A percentile compares a stretch with the other conserved stretches of the same genome.
Evolutionary conservation across 2,329 filamentous ascomycete genomes (phyloP).

Genomic region (Capronia epimyces): DNA sequence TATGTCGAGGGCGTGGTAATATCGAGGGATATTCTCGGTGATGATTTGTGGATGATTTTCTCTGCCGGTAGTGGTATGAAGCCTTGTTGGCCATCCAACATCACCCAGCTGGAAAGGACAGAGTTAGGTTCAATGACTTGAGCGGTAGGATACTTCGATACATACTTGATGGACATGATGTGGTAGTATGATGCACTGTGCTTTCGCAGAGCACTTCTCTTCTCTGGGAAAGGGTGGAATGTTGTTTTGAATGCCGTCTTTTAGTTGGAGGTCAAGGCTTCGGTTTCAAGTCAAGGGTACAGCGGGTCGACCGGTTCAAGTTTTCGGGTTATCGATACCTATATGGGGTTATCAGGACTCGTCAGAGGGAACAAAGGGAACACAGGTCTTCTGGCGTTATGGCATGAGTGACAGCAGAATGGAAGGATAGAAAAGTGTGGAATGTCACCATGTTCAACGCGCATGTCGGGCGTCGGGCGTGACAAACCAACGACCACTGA

Average conservation of each 20-base stretch:
- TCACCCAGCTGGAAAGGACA: conserved; percentile 67
- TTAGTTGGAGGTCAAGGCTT: neutral
- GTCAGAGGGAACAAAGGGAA: no score
- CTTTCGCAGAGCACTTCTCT: neutral
- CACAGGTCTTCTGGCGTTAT: no score
- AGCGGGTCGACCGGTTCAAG: neutral
- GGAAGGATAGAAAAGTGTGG: no score
- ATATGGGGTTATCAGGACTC: no score
- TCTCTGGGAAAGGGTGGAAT: neutral
- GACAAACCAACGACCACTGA: no score
- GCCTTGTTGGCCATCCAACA: conserved; percentile 67
- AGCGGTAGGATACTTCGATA: neutral
- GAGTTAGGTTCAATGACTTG: neutral
- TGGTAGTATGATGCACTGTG: neutral
- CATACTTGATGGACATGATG: conserved; percentile 5
- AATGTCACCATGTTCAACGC: no score
- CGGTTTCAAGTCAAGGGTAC: neutral
- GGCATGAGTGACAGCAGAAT: no score
- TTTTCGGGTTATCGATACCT: no score
- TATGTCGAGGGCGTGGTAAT: conserved; percentile 66
- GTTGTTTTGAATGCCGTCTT: neutral
- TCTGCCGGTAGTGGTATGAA: conserved; percentile 84
- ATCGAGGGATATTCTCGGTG: conserved; percentile 70
- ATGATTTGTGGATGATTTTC: conserved; percentile 72
- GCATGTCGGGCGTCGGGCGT: no score